Percentiles rank a stretch among this genome's conserved stretches.
These are phyloP conservation scores for Olyra latifolia DNA, from an alignment of 176 grass and related monocot species.

Conservation along the genomic window DNA sequence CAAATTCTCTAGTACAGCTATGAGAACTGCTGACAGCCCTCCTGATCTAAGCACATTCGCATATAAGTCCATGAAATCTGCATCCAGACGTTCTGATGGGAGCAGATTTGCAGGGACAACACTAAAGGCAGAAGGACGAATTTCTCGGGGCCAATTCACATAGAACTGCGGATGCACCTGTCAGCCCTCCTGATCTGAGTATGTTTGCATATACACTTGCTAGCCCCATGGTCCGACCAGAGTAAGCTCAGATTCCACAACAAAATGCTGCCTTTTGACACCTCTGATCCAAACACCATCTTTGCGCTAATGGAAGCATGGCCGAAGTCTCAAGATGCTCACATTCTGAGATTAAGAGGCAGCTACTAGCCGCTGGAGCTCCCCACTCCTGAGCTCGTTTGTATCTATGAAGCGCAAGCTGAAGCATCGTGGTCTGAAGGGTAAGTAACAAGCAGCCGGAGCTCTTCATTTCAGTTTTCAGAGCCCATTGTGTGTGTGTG, in stretches of 20 bases:
- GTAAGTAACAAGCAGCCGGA: neutral
- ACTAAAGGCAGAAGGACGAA: neutral
- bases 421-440: neutral
- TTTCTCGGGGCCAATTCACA: slow-evolving; percentile 18
- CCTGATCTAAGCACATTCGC: slow-evolving; percentile 47
- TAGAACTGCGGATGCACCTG: slow-evolving; percentile 12
- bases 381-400: neutral
- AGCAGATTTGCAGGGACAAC: slow-evolving; percentile 16
- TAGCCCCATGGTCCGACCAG: neutral
- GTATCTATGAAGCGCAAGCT: slow-evolving; percentile 1
- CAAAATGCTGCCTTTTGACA: neutral
- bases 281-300: neutral
- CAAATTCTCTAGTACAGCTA: slow-evolving; percentile 14
- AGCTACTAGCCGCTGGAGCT: neutral
- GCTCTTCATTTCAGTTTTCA: neutral
- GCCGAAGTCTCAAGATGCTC: slow-evolving; percentile 19
- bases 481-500: slow-evolving; percentile 5
- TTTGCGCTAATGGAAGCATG: neutral
- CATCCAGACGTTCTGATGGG: neutral
- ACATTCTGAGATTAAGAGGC: neutral
- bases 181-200: slow-evolving; percentile 20
- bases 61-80: slow-evolving; percentile 25
- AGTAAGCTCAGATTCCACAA: neutral
- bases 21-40: slow-evolving; percentile 7
- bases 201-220: slow-evolving; percentile 41